Evolutionary conservation across 2,329 filamentous ascomycete genomes (phyloP).

Genomic region (Epichloe glyceriae): DNA sequence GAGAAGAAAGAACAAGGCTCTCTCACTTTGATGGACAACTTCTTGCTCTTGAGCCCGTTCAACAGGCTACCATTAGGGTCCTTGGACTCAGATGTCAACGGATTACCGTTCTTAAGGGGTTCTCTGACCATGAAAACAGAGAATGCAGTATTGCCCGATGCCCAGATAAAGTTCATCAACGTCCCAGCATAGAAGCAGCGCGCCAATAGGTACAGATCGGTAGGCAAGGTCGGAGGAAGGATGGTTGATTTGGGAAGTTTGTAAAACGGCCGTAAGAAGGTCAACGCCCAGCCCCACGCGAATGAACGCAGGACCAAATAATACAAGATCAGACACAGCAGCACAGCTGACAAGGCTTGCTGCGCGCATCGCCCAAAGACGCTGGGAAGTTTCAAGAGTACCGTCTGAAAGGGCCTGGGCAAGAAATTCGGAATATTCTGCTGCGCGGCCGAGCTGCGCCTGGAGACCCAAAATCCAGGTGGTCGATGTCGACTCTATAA

Average conservation of each 20-base stretch:
- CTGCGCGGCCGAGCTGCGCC: constrained; percentile 10
- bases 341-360: constrained; percentile 26
- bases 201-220: constrained; percentile 39
- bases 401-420: constrained; percentile 20
- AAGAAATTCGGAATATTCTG: constrained; percentile 13
- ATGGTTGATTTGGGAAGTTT: constrained; percentile 61
- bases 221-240: constrained; percentile 44
- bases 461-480: constrained; percentile 31
- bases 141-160: constrained; percentile 64
- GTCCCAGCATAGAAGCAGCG: constrained; percentile 49
- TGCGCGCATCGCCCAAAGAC: constrained; percentile 26
- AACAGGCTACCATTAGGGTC: constrained; percentile 86
- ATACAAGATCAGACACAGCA: constrained; percentile 46
- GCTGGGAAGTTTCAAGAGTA: constrained; percentile 26
- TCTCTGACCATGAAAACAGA: constrained; percentile 67
- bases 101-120: constrained; percentile 72
- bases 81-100: constrained; percentile 72
- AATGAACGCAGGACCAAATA: constrained; percentile 45
- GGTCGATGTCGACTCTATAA: constrained; percentile 61
- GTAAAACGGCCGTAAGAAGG: constrained; percentile 59
- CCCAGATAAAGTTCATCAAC: constrained; percentile 61
- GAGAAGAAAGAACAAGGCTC: background rate
- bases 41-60: constrained; percentile 72
- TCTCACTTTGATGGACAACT: constrained; percentile 57
- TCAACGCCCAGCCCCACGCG: constrained; percentile 58